A percentile compares a stretch with the other conserved stretches of the same genome.
Evolutionary conservation across 2,329 filamentous ascomycete genomes (phyloP).

Genomic region (Neoscytalidium dimidiatum): DNA sequence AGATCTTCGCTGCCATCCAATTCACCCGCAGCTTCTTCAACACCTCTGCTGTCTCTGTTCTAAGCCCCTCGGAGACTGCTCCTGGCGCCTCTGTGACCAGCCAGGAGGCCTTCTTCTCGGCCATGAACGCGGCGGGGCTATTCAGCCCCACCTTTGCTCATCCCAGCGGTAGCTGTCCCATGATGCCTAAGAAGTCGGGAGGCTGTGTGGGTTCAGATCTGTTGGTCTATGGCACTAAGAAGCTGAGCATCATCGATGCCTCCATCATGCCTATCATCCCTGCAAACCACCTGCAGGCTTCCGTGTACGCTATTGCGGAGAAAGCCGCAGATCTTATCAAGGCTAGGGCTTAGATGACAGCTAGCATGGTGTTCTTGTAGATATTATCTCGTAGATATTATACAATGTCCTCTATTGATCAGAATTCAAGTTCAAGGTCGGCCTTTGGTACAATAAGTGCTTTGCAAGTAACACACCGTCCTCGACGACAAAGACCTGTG

Average conservation of each 20-base stretch:
- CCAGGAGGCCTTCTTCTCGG: conserved; percentile 17
- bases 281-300: conserved; percentile 1
- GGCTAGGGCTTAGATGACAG: conserved; percentile 5
- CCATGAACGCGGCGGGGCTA: conserved; percentile 23
- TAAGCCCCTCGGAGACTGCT: conserved; percentile 23
- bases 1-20: conserved; percentile 36
- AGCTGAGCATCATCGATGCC: conserved; percentile 22
- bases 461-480: too few species aligned
- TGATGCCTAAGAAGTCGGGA: conserved; percentile 22
- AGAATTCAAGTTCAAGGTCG: too few species aligned
- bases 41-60: conserved; percentile 27
- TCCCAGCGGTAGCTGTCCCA: conserved; percentile 1
- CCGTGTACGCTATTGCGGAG: conserved; percentile 17
- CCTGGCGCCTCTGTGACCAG: conserved; percentile 22
- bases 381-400: too few species aligned
- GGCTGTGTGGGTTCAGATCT: conserved; percentile 33
- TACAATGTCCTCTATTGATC: too few species aligned
- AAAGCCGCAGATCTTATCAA: conserved; percentile 35
- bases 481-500: too few species aligned
- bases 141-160: conserved; percentile 29
- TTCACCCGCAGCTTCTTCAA: conserved; percentile 35
- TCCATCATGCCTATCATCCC: conserved; percentile 20
- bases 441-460: too few species aligned
- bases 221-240: conserved; percentile 29
- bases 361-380: too few species aligned